Base-by-base conservation (phyloP, 805 yeast species). In the Starmerella floris region DNA sequence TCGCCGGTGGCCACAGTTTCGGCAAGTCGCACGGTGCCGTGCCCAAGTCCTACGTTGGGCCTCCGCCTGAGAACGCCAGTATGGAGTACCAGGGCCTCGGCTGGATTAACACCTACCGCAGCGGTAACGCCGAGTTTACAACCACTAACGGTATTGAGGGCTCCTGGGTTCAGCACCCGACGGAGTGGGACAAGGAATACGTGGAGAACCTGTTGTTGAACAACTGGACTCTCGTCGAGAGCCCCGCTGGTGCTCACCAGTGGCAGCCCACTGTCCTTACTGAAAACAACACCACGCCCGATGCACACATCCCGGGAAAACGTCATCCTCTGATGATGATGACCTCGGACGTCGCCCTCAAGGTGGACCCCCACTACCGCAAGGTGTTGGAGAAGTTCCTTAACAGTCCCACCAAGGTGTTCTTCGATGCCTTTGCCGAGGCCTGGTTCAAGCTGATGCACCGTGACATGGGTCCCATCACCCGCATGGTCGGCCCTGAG, bases 371-470 rank as follows among this genome's bases (percentile, higher is more conserved):
- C 16, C 35, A n/a, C 3, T 48, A 30, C 39, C 35, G 41, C 44
- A 37, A 31, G 39, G 22, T 42, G 20, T 39, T 48, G 15, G 37
- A 35, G 6, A 40, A 42, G 44, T 48, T 42, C 48, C 41, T 34
- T 19, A 43, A 45, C 30, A 37, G 41, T 33, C 35, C 39, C 30
- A 30, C 38, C 25, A 28, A 27, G 19, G 47, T 48, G 11, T 48
- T 48, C 43, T 42, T 42, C 40, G 23, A 28, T 11, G 47, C 51
- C 8, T 48, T 48, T 30, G 28, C 51, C n/a, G 45, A 46, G 27
- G 51, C 51, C 3, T 48, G 51, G 51, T 48, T 32, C 41, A 48
- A 48, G 42, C 45, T 48, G 17, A 48, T 36, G n/a, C 51, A 48
- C 37, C 49, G 51, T 30, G 51, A 48, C 34, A 35, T 48, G 50